Evolutionary conservation across 257 asterid species (phyloP), one percentile per base, ranked within the genome.

Genomic region (Solanum paucissectum): DNA sequence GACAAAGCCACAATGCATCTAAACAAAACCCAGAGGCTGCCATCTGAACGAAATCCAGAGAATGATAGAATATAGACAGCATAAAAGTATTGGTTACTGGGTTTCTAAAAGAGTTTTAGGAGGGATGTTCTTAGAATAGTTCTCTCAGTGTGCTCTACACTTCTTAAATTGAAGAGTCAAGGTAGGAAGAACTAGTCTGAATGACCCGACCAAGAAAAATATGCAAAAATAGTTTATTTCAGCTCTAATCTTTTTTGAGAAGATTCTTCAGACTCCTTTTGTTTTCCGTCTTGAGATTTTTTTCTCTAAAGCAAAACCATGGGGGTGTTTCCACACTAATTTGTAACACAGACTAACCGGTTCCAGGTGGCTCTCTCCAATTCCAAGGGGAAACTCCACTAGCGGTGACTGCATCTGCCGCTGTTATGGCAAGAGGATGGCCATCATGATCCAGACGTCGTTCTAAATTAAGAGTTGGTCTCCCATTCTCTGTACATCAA

Each of bases 341-440:
- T 60, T 87, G 42, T 86, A 11, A 81, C 60, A 13, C 77, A 92
- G 68, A 55, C 94, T 85, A 73, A 95, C 98, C 98, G 88, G 89
- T 94, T 90, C 95, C 95, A 40, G 98, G 95, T 62, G 97, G 93
- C 88, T 90, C 98, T 90, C 98, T 93, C 99, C 99, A 96, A 83
- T 92, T 95, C 99, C 99, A 96, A 4, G 99, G 98, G 88, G 99
- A 95, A 89, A 89, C 95, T 69, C 97, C 98, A 88, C 93, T 89
- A 58, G 94, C 95, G 83, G 93, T 95, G 89, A 95, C 98, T 74
- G 96, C 96, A 85, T 95, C 98, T 58, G 97, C 94, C 58, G 98
- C 94, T 72, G 98, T 92, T 25, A 95, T 94, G 71, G 98, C 98
- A 86, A 96, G 98, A 87, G 98, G 99, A 85, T 91, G 98, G 36